Evolutionary conservation across 163 green algal species (phyloP), one percentile per base, ranked within the genome.

Genomic region (Trebouxiophyceae sp.): DNA sequence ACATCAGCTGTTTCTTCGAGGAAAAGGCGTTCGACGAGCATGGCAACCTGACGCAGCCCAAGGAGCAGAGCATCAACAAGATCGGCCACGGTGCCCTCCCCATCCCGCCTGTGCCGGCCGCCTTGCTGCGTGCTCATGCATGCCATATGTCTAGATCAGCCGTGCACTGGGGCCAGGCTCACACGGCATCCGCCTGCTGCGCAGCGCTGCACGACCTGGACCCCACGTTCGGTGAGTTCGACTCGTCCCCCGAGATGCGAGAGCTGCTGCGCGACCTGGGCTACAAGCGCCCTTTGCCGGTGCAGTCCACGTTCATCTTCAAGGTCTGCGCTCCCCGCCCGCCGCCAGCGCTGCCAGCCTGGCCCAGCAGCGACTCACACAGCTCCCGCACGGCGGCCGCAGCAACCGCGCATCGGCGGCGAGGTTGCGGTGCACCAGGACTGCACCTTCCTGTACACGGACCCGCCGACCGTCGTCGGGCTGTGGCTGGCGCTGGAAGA

Each of bases 401-500:
- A 86, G 71, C 73, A 82, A 67, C 81, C 81, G 4, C 63, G 57
- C 45, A 87, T 89, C 34, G 82, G 89, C 6, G 89, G 87, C 1
- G 86, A 93, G 67, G 87, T 95, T 58, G 76, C 90, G 28, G 83
- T 89, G 1, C 93, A 99, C 70, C 93, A 99, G 72, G 93, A 98
- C 80, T 84, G 59, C 68, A 84, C 86, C 16, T 98, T 98, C 75
- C 81, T 98, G 20, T 82, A 87, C 73, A 98, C 93, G 1, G 61
- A 89, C 5, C 93, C 93, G 8, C 72, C 82, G 6, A 90, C 84
- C 19, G 89, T 84, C 32, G 58, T 93, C 5, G 93, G 93, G 12
- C 62, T 97, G n/a, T 99, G 93, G 93, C 73, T 96, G 70, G 93
- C 93, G 2, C 62, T 99, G 26, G 90, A 99, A 73, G 90, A 98